Base-by-base conservation (phyloP, 2,329 filamentous ascomycete genomes). In the Fusarium sp. region DNA sequence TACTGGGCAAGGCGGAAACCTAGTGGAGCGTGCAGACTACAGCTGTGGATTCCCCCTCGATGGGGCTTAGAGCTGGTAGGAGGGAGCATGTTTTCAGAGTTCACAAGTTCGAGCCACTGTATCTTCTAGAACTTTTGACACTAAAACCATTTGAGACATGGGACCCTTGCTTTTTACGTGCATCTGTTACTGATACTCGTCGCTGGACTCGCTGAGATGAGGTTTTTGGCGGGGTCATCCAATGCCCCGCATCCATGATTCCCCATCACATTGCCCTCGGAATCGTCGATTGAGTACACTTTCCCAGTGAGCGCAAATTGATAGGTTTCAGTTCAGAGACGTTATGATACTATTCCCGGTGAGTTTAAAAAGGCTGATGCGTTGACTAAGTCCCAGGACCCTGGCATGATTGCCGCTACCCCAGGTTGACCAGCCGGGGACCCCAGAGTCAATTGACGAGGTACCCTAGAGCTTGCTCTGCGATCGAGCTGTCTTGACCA, bases 351-450 rank as follows among this genome's bases (percentile, higher is more conserved):
- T 59, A 59, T 61, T 62, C 14, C 56, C 38, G 38, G 38, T 3
- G 17, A 44, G 20, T 25, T n/a, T 5, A 27, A n/a, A 29, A 33
- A 45, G 31, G 45, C 31, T 39, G 9, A 31, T 44, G 31, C 6
- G n/a, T 29, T n/a, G 5, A 25, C 45, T 61, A 38, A 52, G 15
- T 6, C 22, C 38, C 55, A n/a, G 18, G 36, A 39, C 25, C 55
- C 38, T 38, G 38, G 25, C 18, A 31, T 33, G 31, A 50, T 61
- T 61, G 31, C 56, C 45, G 35, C 45, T 61, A 45, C 61, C 60
- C 60, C 55, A 39, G 38, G 22, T 31, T 29, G 14, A 20, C 20
- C 12, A 31, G 33, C 41, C 33, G 10, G 50, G 33, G 31, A 27
- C 22, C 41, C 41, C 20, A 15, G 31, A 22, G n/a, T 45, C 49